Percentiles rank a stretch among this genome's conserved stretches.
Evolutionary conservation across 331 rosid species (phyloP).

Genomic region (Pyracantha coccinea): DNA sequence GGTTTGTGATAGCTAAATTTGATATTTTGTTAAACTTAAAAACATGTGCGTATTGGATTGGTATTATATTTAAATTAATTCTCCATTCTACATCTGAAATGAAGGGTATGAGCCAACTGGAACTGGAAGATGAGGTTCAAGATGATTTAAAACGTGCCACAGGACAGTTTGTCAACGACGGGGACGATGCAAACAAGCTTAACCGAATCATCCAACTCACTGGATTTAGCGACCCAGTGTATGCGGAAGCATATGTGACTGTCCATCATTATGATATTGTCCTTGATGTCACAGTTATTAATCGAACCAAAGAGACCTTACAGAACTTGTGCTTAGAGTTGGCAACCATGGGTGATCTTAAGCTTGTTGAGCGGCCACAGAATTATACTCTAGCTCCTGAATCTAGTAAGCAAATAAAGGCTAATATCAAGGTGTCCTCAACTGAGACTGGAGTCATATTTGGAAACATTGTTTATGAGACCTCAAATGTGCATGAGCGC

Average conservation of each 20-base stretch:
- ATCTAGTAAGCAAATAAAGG: constrained; percentile 10
- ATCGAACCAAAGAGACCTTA: constrained; percentile 13
- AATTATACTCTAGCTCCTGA: constrained; percentile 19
- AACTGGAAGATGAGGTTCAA: constrained; percentile 19
- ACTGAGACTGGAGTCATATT: constrained; percentile 20
- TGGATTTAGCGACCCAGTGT: constrained; percentile 16
- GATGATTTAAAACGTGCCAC: constrained; percentile 19
- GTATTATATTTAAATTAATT: neutral
- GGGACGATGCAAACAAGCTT: constrained; percentile 12
- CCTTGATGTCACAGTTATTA: constrained; percentile 15
- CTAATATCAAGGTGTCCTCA: constrained; percentile 17
- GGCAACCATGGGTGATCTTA: constrained; percentile 20
- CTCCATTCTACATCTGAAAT: neutral
- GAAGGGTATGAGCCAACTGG: constrained; percentile 21
- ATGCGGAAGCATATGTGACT: constrained; percentile 16
- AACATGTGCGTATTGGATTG: neutral
- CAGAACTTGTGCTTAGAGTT: constrained; percentile 21
- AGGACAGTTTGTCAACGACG: constrained; percentile 12
- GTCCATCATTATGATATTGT: constrained; percentile 17
- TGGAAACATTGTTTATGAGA: constrained; percentile 18
- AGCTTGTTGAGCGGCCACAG: constrained; percentile 19
- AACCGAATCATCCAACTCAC: constrained; percentile 15
- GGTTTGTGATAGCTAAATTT: neutral
- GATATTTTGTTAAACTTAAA: neutral
- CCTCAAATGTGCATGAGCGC: constrained; percentile 8